A percentile compares a stretch with the other conserved stretches of the same genome.
phyloP scores from a whole-genome alignment of 306 rosid species.

The Aeschynomene evenia region DNA sequence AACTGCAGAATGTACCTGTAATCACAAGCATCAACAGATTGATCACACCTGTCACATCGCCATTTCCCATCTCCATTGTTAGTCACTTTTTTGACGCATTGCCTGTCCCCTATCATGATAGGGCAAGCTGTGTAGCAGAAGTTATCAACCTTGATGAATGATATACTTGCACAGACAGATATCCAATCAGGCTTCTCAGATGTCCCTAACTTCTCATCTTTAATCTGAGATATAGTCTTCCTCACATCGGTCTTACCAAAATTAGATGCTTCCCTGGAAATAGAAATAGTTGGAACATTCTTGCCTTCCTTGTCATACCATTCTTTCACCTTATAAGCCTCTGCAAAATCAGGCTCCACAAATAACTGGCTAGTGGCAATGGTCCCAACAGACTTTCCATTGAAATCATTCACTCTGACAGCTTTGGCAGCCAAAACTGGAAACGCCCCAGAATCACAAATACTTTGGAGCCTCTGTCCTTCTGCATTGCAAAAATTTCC shows the following conservation, averaged over 20 bases:
- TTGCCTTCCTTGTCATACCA: conserved; percentile 87
- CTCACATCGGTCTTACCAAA: conserved; percentile 51
- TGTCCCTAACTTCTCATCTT: conserved; percentile 89
- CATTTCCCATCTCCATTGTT: conserved; percentile 90
- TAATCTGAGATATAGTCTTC: conserved; percentile 76
- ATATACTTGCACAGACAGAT: conserved; percentile 62
- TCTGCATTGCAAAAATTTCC: conserved; percentile 71
- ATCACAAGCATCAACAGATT: conserved; percentile 62
- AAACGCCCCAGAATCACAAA: conserved; percentile 69
- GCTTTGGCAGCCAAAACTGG: conserved; percentile 82
- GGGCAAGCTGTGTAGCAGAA: conserved; percentile 92
- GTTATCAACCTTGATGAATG: conserved; percentile 65
- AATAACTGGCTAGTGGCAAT: conserved; percentile 65
- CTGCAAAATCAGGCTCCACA: conserved; percentile 63
- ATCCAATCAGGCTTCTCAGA: conserved; percentile 97
- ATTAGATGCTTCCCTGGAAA: conserved; percentile 60
- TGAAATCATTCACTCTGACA: conserved; percentile 74
- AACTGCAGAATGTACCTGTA: conserved; percentile 80
- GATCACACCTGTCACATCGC: conserved; percentile 84
- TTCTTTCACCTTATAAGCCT: conserved; percentile 53
- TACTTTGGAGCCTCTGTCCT: conserved; percentile 73
- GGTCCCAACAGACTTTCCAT: conserved; percentile 81
- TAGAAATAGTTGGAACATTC: conserved; percentile 52
- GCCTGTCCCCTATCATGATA: conserved; percentile 69
- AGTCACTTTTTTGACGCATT: conserved; percentile 82